A percentile compares a stretch with the other conserved stretches of the same genome.
phyloP scores from a whole-genome alignment of 805 yeast genomes.

The Lachancea lanzarotensis region DNA sequence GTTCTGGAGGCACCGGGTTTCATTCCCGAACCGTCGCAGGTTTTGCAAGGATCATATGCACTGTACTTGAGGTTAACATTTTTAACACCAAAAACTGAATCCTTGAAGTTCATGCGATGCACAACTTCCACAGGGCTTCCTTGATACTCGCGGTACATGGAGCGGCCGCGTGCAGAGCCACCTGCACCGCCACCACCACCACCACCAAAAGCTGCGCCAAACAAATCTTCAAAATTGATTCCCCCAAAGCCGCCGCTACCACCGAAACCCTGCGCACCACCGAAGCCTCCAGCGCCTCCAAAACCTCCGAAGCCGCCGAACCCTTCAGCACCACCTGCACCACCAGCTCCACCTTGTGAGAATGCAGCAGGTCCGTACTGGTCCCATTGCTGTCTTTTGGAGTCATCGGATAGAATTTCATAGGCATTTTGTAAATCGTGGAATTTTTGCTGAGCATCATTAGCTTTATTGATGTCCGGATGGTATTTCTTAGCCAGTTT shows the following conservation, averaged over 20 bases:
- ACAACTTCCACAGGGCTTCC: conserved; percentile 86
- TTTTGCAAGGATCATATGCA: conserved; percentile 66
- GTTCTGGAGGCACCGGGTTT: conserved; percentile 61
- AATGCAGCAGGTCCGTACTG: conserved; percentile 87
- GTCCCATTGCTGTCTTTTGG: conserved; percentile 82
- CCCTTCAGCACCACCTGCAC: conserved; percentile 39
- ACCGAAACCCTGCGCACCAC: conserved; percentile 6
- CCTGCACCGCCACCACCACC: conserved; percentile 28
- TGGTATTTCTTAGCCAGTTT: conserved; percentile 89
- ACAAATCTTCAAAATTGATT: conserved; percentile 57
- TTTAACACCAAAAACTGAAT: conserved; percentile 74
- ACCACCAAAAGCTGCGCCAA: conserved; percentile 48
- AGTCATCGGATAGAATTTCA: conserved; percentile 80
- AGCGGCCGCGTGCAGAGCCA: conserved; percentile 31
- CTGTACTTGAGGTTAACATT: conserved; percentile 60
- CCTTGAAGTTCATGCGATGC: conserved; percentile 71
- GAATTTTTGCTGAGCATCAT: conserved; percentile 79
- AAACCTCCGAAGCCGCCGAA: conserved; percentile 34
- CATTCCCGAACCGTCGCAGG: conserved; percentile 83
- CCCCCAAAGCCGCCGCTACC: conserved; percentile 39
- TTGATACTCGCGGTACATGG: conserved; percentile 59
- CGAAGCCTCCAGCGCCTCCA: conserved; percentile 45
- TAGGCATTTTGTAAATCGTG: conserved; percentile 93
- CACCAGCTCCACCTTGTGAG: conserved; percentile 47
- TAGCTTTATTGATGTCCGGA: conserved; percentile 93